These are phyloP conservation scores for Nothophytophthora sp. DNA, from an alignment of 352 stramenopile genomes.

Conservation along the genomic window DNA sequence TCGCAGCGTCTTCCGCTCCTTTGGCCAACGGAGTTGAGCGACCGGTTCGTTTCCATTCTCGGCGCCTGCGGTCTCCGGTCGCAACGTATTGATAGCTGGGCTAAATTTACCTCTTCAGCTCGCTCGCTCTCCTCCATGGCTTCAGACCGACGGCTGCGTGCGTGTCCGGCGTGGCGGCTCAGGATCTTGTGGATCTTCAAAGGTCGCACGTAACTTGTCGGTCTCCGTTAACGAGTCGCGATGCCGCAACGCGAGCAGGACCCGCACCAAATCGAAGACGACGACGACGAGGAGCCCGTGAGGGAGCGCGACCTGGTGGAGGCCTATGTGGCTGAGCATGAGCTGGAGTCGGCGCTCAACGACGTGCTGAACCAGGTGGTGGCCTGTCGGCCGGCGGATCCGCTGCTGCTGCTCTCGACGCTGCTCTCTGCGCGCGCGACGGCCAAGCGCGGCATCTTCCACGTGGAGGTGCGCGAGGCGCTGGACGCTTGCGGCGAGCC, in stretches of 20 bases:
- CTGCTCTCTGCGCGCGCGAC: conserved; percentile 62
- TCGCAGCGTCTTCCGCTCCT: no score
- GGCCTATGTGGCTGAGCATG: conserved; percentile 69
- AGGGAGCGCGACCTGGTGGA: conserved; percentile 78
- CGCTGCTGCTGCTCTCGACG: conserved; percentile 68
- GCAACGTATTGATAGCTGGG: conserved; percentile 27
- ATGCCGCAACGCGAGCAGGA: conserved; percentile 30
- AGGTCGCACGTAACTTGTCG: conserved; percentile 8
- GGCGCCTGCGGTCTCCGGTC: not conserved
- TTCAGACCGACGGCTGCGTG: no score
- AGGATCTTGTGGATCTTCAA: conserved; percentile 28
- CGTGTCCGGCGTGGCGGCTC: no score
- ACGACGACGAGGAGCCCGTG: conserved; percentile 35
- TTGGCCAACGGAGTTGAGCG: not conserved
- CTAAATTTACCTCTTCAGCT: conserved; percentile 15
- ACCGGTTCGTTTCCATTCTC: conserved; percentile 31
- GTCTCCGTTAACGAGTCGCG: not conserved
- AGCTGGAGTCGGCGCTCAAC: conserved; percentile 67
- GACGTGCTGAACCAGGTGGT: conserved; percentile 77
- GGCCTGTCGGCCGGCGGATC: conserved; percentile 57
- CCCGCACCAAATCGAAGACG: conserved; percentile 9
- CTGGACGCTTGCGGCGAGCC: conserved; percentile 42
- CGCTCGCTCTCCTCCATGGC: not conserved
- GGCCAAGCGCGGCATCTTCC: conserved; percentile 64
- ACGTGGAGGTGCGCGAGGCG: conserved; percentile 58